Evolutionary conservation across 1,284 basidiomycete genomes (phyloP), one percentile per base, ranked within the genome.

Genomic region (Ganoderma lingzhi): DNA sequence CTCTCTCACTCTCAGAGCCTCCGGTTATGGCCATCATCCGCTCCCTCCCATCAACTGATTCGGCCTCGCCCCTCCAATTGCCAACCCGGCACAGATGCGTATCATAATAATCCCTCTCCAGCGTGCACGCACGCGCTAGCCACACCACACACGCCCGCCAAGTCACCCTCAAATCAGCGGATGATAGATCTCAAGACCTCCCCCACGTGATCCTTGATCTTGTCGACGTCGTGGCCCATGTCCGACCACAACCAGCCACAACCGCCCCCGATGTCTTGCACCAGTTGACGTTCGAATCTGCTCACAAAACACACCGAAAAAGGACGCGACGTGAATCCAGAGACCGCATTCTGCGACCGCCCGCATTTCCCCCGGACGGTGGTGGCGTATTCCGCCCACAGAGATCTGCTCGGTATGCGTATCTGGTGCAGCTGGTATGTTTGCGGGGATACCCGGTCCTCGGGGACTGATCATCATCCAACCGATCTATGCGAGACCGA

Each of bases 101-200:
- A 23, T 23, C 23, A 23, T 23, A 23, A 23, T 23, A 23, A 30
- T 10, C 60, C 30, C 66, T 58, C 55, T 58, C 65, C 66, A 53
- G 59, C 58, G 23, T 42, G 42, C 65, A 32, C 39, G 56, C 71
- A 71, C 66, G 65, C 66, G 51, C 66, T 56, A 64, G 12, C 66
- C 68, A 59, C 68, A 66, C 68, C 17, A 62, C 66, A 44, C 68
- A 66, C 68, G 62, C 51, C 62, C 67, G 69, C 71, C 68, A 67
- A 65, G 63, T 64, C 45, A 12, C 64, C 63, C 69, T 59, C 65
- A 28, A 63, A 70, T 73, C 70, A 70, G 60, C 58, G 23, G 58
- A 64, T 71, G 67, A 73, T 68, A 69, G 65, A 72, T 72, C 65
- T 62, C 65, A 63, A 42, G 53, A n/a, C 17, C 23, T 58, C 28